Percentiles rank a stretch among this genome's conserved stretches.
Conservation (phyloP, 192 early-diverging fungal genomes). For the Cladochytrium replicatum region DNA sequence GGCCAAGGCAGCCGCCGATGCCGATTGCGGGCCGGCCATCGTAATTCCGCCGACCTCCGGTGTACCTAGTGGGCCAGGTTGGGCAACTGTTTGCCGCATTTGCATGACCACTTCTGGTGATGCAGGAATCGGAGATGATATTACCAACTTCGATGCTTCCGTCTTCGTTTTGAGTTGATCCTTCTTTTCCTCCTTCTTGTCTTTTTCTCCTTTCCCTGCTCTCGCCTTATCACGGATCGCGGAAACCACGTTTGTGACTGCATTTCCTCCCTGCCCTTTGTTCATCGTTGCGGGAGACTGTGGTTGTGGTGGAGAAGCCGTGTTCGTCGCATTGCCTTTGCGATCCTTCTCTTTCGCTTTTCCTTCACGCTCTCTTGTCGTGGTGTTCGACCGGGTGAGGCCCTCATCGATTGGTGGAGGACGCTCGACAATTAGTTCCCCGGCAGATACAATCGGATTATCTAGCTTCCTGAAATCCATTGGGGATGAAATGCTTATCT, state of each 20-base stretch:
- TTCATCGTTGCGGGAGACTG: conserved; percentile 1
- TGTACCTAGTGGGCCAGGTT: too few species aligned
- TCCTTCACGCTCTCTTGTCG: conserved; percentile 1
- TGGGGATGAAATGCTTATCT: conserved; percentile 22
- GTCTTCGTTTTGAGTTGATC: conserved; percentile 1
- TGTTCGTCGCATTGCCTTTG: neutral
- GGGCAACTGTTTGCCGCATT: too few species aligned
- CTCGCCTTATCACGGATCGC: neutral
- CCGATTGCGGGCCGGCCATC: too few species aligned
- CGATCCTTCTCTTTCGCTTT: conserved; percentile 4
- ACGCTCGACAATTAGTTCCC: too few species aligned
- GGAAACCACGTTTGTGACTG: conserved; percentile 3
- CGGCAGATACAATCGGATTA: conserved; percentile 7
- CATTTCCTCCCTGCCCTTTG: conserved; percentile 5
- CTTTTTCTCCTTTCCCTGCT: conserved; percentile 10
- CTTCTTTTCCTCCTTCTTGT: conserved; percentile 6
- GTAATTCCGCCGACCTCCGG: too few species aligned
- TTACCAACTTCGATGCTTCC: too few species aligned
- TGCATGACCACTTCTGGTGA: conserved; percentile 3
- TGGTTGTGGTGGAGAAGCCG: neutral
- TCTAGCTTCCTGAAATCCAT: conserved; percentile 21
- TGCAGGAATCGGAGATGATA: neutral
- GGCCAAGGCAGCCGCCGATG: conserved; percentile 3
- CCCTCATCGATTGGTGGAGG: too few species aligned
- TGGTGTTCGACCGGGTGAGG: neutral